A percentile compares a stretch with the other conserved stretches of the same genome.
Conservation (phyloP, 495 filamentous ascomycete species). For the Pyronema omphalodes region DNA sequence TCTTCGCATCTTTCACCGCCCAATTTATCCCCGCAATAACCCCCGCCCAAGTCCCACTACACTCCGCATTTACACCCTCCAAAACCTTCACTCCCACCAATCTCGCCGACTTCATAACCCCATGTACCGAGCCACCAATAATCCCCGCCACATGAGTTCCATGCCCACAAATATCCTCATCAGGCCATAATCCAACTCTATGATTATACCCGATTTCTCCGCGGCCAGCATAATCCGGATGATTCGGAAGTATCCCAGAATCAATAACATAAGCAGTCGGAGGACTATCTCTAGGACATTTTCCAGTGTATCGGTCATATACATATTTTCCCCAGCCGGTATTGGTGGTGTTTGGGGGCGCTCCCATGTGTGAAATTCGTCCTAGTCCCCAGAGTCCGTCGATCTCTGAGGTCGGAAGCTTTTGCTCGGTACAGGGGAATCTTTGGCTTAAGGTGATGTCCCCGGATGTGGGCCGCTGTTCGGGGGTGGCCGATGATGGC, state of each 20-base stretch:
- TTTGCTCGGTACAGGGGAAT: background rate
- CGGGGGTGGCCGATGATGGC: too few species aligned
- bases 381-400: slow-evolving; percentile 8
- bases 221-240: slow-evolving; percentile 8
- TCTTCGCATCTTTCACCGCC: slow-evolving; percentile 34
- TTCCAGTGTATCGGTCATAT: background rate
- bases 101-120: slow-evolving; percentile 43
- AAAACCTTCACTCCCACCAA: slow-evolving; percentile 49
- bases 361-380: slow-evolving; percentile 3
- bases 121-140: slow-evolving; percentile 42
- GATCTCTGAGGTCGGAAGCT: background rate
- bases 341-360: background rate
- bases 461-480: too few species aligned
- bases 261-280: slow-evolving; percentile 9
- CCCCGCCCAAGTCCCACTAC: slow-evolving; percentile 34
- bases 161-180: slow-evolving; percentile 30
- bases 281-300: background rate
- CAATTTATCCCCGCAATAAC: slow-evolving; percentile 44
- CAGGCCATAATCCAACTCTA: background rate
- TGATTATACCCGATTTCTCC: background rate
- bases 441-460: background rate
- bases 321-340: background rate
- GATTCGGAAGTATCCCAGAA: slow-evolving; percentile 5
- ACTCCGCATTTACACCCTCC: slow-evolving; percentile 21
- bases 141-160: slow-evolving; percentile 54